Percentiles rank a stretch among this genome's conserved stretches.
phyloP scores from a whole-genome alignment of 352 stramenopile genomes.

The Plasmopara muralis region DNA sequence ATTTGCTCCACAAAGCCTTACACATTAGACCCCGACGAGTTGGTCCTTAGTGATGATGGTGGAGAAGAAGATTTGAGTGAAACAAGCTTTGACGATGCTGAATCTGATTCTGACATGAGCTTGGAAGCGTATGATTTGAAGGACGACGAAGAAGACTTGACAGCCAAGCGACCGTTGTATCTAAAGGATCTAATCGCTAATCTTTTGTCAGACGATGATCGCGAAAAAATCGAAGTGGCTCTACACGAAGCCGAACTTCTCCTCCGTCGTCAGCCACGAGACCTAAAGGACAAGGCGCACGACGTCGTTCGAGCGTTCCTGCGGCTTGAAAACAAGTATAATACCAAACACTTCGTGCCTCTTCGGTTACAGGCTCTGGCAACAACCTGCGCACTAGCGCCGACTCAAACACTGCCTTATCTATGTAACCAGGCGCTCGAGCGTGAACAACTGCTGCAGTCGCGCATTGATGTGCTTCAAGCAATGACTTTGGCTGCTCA shows the following conservation, averaged over 20 bases:
- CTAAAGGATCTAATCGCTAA: conserved; percentile 56
- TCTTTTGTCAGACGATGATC: conserved; percentile 51
- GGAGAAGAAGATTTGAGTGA: conserved; percentile 14
- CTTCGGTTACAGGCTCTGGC: conserved; percentile 43
- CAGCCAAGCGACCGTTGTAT: conserved; percentile 50
- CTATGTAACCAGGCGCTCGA: conserved; percentile 60
- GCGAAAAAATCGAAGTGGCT: conserved; percentile 46
- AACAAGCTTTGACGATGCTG: conserved; percentile 20
- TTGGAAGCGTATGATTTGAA: conserved; percentile 59
- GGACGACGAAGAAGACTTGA: conserved; percentile 66
- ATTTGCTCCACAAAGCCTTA: conserved; percentile 22
- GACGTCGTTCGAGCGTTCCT: conserved; percentile 50
- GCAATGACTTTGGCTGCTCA: conserved; percentile 49
- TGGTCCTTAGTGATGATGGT: conserved; percentile 51
- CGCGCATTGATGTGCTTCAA: conserved; percentile 56
- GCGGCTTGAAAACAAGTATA: conserved; percentile 70
- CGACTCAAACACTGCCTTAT: conserved; percentile 39
- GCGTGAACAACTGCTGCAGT: conserved; percentile 68
- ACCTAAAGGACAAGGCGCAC: conserved; percentile 54
- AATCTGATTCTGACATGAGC: conserved; percentile 65
- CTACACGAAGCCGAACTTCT: conserved; percentile 49
- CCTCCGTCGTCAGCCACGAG: conserved; percentile 44
- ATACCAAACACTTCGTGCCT: conserved; percentile 42
- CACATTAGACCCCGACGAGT: conserved; percentile 45
- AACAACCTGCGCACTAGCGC: conserved; percentile 41